A percentile compares a stretch with the other conserved stretches of the same genome.
Conservation (phyloP, 257 asterid genomes). For the Penstemon davidsonii region DNA sequence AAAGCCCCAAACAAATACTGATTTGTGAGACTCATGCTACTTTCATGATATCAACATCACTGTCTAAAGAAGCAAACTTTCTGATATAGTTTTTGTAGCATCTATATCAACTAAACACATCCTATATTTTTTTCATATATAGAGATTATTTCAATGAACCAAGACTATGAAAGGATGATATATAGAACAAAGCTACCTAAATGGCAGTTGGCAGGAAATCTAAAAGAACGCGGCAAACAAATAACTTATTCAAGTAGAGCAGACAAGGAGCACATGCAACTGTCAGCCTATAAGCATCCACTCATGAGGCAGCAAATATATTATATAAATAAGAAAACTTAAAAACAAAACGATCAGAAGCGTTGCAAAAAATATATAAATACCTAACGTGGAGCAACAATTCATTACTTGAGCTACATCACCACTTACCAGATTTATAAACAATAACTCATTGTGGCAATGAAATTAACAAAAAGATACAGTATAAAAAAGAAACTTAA, state of each 20-base stretch:
- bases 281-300: not conserved
- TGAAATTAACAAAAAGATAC: not conserved
- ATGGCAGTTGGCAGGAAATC: not conserved
- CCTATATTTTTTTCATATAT: not conserved
- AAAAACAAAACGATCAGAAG: not conserved
- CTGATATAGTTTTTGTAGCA: not conserved
- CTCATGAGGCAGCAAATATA: not conserved
- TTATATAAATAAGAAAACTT: not conserved
- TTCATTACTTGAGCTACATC: not conserved
- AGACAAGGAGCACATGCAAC: not conserved
- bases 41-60: not conserved
- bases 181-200: slow-evolving; percentile 4
- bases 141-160: slow-evolving; percentile 15
- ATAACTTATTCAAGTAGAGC: not conserved
- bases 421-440: not conserved
- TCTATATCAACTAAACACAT: not conserved
- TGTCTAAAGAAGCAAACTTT: not conserved
- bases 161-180: not conserved
- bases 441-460: not conserved
- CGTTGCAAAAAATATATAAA: not conserved
- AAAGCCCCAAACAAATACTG: slow-evolving; percentile 7
- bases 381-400: not conserved
- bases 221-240: not conserved
- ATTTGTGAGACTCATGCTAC: not conserved
- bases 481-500: not conserved